Evolutionary conservation across 228 moss, liverwort and hornwort species (phyloP).

Genomic region (Sphagnum fallax): DNA sequence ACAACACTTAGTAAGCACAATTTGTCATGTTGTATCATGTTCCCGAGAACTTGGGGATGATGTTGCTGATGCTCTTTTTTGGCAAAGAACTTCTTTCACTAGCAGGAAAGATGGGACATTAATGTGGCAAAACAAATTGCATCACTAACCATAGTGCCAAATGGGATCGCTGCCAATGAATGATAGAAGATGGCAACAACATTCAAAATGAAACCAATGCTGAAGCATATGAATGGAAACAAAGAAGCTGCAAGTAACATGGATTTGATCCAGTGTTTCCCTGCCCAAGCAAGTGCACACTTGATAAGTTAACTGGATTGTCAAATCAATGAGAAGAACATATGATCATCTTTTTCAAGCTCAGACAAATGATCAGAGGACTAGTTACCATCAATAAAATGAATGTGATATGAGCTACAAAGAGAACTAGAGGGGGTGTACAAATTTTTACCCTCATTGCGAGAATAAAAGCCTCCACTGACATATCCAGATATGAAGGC

Average conservation of each 20-base stretch:
- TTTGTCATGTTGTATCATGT: too few relatives aligned
- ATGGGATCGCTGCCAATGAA: constrained; percentile 55
- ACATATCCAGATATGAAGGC: constrained; percentile 58
- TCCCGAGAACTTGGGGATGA: too few relatives aligned
- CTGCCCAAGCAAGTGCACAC: constrained; percentile 10
- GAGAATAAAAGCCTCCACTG: constrained; percentile 56
- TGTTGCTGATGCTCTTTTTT: too few relatives aligned
- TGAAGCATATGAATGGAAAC: constrained; percentile 44
- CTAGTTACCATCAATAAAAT: too few relatives aligned
- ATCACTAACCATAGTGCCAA: constrained; percentile 41
- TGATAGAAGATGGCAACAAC: constrained; percentile 47
- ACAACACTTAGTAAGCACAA: too few relatives aligned
- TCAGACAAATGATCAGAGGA: too few relatives aligned
- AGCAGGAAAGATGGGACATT: background rate
- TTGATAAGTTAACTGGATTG: background rate
- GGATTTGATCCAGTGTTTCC: constrained; percentile 59
- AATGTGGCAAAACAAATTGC: too few relatives aligned
- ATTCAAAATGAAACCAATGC: constrained; percentile 52
- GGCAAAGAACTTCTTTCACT: too few relatives aligned
- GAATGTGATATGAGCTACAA: too few relatives aligned
- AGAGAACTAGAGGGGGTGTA: too few relatives aligned
- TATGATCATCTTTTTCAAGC: too few relatives aligned
- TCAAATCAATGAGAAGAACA: too few relatives aligned
- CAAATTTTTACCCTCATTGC: constrained; percentile 35
- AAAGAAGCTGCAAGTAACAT: constrained; percentile 58